Base-by-base conservation (phyloP, 257 asterid species). In the Nicotiana paniculata region DNA sequence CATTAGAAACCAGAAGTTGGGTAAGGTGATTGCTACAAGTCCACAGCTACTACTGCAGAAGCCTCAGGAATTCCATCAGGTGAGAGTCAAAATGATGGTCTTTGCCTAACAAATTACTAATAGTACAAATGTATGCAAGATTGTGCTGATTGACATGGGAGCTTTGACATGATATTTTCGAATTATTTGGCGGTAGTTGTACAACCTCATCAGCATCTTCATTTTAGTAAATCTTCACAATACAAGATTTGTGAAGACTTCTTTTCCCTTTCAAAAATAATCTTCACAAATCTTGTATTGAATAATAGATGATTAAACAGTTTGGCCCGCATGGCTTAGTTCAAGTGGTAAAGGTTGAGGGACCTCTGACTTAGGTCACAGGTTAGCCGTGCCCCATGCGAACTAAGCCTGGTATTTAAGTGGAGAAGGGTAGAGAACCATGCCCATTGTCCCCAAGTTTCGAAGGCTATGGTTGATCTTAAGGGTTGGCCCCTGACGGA, bases 21-120 rank as follows among this genome's bases (percentile, higher is more conserved):
- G 99, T 55, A 86, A 84, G 77, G 89, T 96, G 83, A 87, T 96
- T 80, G 91, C 93, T 48, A 89, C 87, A 84, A 94, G 97, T 82
- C 99, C 99, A 16, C 97, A 93, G 81, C 89, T 96, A 39, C 90
- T 96, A 80, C 91, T 91, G 59, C 92, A 90, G 87, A 91, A 87
- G 88, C 97, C 97, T 87, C 93, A 86, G 86, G 97, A 96, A 80
- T 89, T 96, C 85, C 69, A 55, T 80, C 93, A 91, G 99, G 99
- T 95, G 86, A 83, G 91, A 16, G 57, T 43, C 80, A 26, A 51
- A 26, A 51, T 51, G 15, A 13, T 75, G 46, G 43, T 26, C 46
- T 75, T n/a, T 39, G 18, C 79, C 63, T 48, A 51, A 24, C 43
- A 75, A 72, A 46, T 43, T 12, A 72, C 61, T 2, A 75, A 51